Base-by-base conservation (phyloP, 2,329 filamentous ascomycete species). In the Thermothelomyces thermophilus region DNA sequence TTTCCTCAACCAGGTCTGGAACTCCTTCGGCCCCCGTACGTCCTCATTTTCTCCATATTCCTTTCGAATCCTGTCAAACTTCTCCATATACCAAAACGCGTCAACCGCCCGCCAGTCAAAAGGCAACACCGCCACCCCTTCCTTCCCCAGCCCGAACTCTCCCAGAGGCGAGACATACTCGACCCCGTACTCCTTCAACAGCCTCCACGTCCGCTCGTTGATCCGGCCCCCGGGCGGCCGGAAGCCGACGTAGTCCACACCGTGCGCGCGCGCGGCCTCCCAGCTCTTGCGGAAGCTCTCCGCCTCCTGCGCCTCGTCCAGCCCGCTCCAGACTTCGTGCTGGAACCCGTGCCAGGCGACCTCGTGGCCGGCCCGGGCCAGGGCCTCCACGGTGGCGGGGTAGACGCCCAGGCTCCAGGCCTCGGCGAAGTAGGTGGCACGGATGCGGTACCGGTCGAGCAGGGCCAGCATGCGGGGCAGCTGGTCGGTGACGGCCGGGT, bases 11-110 rank as follows among this genome's bases (percentile, higher is more conserved):
- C 55, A 59, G 24, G 35, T 41, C 35, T 50, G 55, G 17, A 63
- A 59, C 13, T 48, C 56, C 3, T 9, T 42, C 9, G 63, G 57
- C 3, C 46, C 45, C 11, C 56, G 34, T 22, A 50, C 41, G 8
- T 40, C 57, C 33, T 53, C 49, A 33, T 33, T 26, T 28, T 49
- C 57, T 2, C 61, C 59, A n/a, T 55, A 41, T 11, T 51, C 40
- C 31, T 46, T 46, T 11, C 62, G 49, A 11, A 62, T 55, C 3
- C 19, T 51, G 0, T 33, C 41, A 26, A 64, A 64, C 51, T 63
- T 65, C 8, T 61, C 62, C 62, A 64, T 64, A 35, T 65, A 65
- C 56, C 62, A 65, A 34, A 62, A 63, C 1, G 62, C 63, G 34
- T 65, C 63, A 14, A 64, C 62, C 3, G 55, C 52, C 37, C 44